Evolutionary conservation across 2,329 filamentous ascomycete genomes (phyloP).

Genomic region (Aspergillus jensenii): DNA sequence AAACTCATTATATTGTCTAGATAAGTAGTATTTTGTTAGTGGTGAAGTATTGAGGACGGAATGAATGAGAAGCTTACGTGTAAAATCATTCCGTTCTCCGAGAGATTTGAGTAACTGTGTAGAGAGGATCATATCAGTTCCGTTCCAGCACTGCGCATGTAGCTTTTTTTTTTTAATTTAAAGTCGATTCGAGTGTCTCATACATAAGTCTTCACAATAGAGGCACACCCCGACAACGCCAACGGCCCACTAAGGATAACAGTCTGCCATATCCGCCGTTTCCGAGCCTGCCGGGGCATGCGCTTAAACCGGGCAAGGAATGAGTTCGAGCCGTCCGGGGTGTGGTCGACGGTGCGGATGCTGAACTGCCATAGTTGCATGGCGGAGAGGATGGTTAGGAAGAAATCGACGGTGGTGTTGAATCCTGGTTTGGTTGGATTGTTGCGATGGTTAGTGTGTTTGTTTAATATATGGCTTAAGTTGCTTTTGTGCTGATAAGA

Average conservation of each 20-base stretch:
- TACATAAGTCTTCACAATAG: conserved; percentile 39
- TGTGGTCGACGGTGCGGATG: conserved; percentile 27
- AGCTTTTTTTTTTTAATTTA: too few relatives aligned
- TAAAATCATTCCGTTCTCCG: conserved; percentile 34
- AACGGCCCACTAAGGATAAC: conserved; percentile 33
- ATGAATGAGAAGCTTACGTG: conserved; percentile 19
- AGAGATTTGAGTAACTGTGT: conserved; percentile 33
- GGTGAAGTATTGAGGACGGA: not conserved
- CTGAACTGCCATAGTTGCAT: conserved; percentile 40
- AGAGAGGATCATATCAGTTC: not conserved
- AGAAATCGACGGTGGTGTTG: conserved; percentile 36
- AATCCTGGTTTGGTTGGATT: conserved; percentile 21
- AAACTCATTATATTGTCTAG: conserved; percentile 35
- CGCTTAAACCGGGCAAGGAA: conserved; percentile 30
- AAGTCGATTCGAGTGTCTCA: not conserved
- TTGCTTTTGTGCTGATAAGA: not conserved
- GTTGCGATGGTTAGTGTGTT: too few relatives aligned
- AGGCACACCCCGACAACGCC: conserved; percentile 35
- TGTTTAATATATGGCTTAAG: not conserved
- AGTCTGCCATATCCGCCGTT: conserved; percentile 37
- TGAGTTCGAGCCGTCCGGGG: conserved; percentile 19
- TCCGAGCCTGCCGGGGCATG: conserved; percentile 28
- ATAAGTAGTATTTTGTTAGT: not conserved
- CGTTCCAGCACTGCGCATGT: too few relatives aligned
- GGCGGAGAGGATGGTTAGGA: conserved; percentile 30